Evolutionary conservation across 192 early-diverging fungal genomes (phyloP).

Genomic region (Backusella parvicylindrica): DNA sequence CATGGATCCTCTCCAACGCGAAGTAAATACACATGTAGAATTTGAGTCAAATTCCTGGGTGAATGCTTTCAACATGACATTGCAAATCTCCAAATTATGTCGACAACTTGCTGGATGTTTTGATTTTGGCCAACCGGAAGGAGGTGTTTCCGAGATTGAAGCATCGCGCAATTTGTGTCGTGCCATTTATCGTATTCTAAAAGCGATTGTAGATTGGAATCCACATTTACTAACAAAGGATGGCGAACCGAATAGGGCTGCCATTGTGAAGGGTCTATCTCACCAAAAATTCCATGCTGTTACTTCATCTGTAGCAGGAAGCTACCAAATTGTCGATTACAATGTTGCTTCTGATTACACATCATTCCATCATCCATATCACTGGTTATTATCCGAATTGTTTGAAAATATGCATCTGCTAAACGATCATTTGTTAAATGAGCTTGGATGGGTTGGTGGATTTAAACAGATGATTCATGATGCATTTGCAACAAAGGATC

Average conservation of each 20-base stretch:
- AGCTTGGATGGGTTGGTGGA: constrained; percentile 55
- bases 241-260: neutral
- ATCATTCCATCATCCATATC: constrained; percentile 87
- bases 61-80: constrained; percentile 83
- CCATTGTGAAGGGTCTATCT: constrained; percentile 12
- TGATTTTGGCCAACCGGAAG: neutral
- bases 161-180: constrained; percentile 18
- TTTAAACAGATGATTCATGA: constrained; percentile 57
- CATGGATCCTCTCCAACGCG: constrained; percentile 86
- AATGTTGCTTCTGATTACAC: constrained; percentile 56
- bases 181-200: constrained; percentile 18
- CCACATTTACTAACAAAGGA: neutral
- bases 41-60: constrained; percentile 91
- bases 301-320: constrained; percentile 32
- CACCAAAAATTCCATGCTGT: constrained; percentile 40
- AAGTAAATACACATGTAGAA: constrained; percentile 79
- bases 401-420: constrained; percentile 65
- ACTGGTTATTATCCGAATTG: constrained; percentile 88
- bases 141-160: neutral
- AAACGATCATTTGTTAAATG: constrained; percentile 47
- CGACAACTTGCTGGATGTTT: constrained; percentile 71
- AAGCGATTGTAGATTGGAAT: constrained; percentile 11
- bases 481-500: constrained; percentile 33
- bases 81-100: constrained; percentile 76
- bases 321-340: constrained; percentile 53